A percentile compares a stretch with the other conserved stretches of the same genome.
These are phyloP conservation scores for Emericellopsis cladophorae DNA, from an alignment of 2,329 filamentous ascomycete species.

Conservation along the genomic window DNA sequence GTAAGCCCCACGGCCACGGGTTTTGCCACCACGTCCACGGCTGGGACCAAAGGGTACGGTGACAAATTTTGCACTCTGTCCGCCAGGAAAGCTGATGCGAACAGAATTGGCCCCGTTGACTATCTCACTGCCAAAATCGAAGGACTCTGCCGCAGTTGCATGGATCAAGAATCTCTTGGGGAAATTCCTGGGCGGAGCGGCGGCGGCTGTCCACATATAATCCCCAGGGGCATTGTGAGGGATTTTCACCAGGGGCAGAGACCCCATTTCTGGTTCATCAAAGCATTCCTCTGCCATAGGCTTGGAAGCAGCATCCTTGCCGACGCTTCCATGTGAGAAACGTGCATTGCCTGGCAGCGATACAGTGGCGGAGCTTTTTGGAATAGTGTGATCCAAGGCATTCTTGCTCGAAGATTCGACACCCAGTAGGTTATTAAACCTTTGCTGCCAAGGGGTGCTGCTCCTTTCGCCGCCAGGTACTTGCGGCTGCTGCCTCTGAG, in stretches of 20 bases:
- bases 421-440: conserved; percentile 67
- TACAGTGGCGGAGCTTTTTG: conserved; percentile 49
- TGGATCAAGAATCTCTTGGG: conserved; percentile 36
- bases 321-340: conserved; percentile 1
- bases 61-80: conserved; percentile 23
- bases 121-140: conserved; percentile 18
- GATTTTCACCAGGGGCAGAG: conserved; percentile 57
- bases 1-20: conserved; percentile 14
- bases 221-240: conserved; percentile 43
- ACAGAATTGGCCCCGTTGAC: conserved; percentile 21
- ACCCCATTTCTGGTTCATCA: conserved; percentile 70
- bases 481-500: conserved; percentile 6
- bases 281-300: conserved; percentile 70
- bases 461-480: neutral
- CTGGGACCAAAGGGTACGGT: conserved; percentile 20
- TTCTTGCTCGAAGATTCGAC: conserved; percentile 57
- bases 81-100: conserved; percentile 27
- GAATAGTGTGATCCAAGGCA: conserved; percentile 43
- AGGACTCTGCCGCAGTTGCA: conserved; percentile 18
- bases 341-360: conserved; percentile 39
- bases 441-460: conserved; percentile 56
- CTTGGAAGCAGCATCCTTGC: conserved; percentile 35
- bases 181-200: conserved; percentile 38
- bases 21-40: conserved; percentile 16
- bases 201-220: too few species aligned